Base-by-base conservation (phyloP, 73 alveolate genomes). In the Breviolum minutum region DNA sequence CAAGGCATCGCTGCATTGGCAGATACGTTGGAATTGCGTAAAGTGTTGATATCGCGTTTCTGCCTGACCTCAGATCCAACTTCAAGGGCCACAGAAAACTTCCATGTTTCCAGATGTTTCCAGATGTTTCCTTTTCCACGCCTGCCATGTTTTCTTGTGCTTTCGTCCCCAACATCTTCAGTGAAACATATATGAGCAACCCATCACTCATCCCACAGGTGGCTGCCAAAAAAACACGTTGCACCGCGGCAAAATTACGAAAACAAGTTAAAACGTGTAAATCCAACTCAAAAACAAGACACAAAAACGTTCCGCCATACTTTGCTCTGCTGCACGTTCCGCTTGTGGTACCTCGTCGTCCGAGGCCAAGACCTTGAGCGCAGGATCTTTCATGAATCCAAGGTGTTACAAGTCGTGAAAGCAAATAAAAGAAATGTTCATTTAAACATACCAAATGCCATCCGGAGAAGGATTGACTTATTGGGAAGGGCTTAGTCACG, bases 1-100 rank as follows among this genome's bases (percentile, higher is more conserved):
- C 99, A 94, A 30, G 63, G 71, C 93, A 71, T 94, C 99, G 73
- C 93, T 94, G n/a, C 90, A 27, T 76, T 62, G 68, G 93, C 99
- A 94, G 27, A 94, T 60, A 3, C 99, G 95, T 10, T 87, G 81
- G 85, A 87, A 87, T 71, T 94, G 99, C 62, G 99, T 94, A 63
- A 27, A 94, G 83, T 94, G 91, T 62, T 76, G 99, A 63, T 81
- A 94, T 8, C 99, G 91, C 19, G 89, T 91, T 24, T 91, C 97
- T 5, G 97, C 97, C 29, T 91, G 97, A 63, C 97, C 97, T 91
- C 54, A 83, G 87, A 40, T 40, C 54, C 54, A 40, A 40, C 54
- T 40, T 40, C 54, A 40, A 40, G 3, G 54, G 54, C 54, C 54
- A 40, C 54, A 32, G 24, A 14, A 74, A 74, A 26, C 84, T 40